These are phyloP conservation scores for Stagonosporopsis tanaceti DNA, from an alignment of 2,329 filamentous ascomycete species.

Conservation along the genomic window DNA sequence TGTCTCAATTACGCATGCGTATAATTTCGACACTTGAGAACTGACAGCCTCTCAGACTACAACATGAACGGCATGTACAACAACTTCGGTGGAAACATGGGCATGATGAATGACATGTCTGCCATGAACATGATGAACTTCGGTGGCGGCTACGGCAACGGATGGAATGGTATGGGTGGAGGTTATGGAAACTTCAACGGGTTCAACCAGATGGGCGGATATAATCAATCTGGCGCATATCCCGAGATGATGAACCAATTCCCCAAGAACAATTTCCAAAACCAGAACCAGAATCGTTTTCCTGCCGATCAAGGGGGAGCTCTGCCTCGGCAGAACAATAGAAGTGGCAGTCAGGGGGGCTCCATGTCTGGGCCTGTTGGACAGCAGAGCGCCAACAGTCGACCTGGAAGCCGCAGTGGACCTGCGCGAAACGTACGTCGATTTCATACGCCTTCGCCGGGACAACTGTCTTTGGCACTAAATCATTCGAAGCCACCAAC, in stretches of 20 bases:
- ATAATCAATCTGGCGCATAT: constrained; percentile 61
- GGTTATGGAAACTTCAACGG: constrained; percentile 71
- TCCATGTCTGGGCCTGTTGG: constrained; percentile 37
- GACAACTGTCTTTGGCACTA: constrained; percentile 14
- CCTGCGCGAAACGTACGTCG: constrained; percentile 46
- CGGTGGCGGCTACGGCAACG: constrained; percentile 70
- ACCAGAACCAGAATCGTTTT: constrained; percentile 77
- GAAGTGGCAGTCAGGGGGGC: constrained; percentile 52
- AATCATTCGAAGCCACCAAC: constrained; percentile 23
- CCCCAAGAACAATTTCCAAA: constrained; percentile 70
- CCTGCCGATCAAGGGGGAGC: constrained; percentile 71
- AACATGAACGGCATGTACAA: constrained; percentile 75
- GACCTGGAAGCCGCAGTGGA: constrained; percentile 43
- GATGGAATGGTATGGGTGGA: constrained; percentile 70
- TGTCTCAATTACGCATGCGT: constrained; percentile 49
- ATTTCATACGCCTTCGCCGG: constrained; percentile 31
- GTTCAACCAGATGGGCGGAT: constrained; percentile 61
- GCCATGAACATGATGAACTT: constrained; percentile 71
- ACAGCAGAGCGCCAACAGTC: constrained; percentile 34
- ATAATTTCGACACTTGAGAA: constrained; percentile 18
- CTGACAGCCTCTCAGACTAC: constrained; percentile 37
- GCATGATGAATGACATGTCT: constrained; percentile 81
- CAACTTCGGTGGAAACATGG: constrained; percentile 72
- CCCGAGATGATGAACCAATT: constrained; percentile 61
- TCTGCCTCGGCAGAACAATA: constrained; percentile 50